A percentile compares a stretch with the other conserved stretches of the same genome.
Evolutionary conservation across 371 early-diverging fungal genomes (phyloP).

Genomic region (Mortierella sp.): DNA sequence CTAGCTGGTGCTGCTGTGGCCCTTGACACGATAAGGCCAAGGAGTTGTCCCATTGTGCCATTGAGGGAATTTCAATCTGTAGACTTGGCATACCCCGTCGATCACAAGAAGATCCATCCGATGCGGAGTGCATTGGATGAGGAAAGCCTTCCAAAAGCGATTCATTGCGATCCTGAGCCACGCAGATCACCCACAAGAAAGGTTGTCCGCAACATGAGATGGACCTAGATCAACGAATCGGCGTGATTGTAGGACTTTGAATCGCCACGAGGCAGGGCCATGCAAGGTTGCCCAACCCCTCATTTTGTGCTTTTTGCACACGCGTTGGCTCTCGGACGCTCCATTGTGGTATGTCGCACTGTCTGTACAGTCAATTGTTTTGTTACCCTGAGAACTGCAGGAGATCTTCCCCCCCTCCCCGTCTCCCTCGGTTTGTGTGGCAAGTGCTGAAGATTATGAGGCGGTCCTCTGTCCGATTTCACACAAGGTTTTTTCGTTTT

Average conservation of each 20-base stretch:
- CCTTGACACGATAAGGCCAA: too few relatives aligned
- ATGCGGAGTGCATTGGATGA: too few relatives aligned
- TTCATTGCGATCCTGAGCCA: too few relatives aligned
- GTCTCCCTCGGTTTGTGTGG: neutral
- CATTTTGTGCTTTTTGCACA: neutral
- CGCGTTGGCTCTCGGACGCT: neutral
- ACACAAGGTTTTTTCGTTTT: conserved; percentile 31
- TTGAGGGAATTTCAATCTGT: too few relatives aligned
- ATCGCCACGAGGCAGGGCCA: conserved; percentile 19
- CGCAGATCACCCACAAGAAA: too few relatives aligned
- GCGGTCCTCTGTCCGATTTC: conserved; percentile 39
- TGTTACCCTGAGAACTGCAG: conserved; percentile 4
- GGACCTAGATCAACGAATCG: neutral
- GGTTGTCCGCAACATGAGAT: too few relatives aligned
- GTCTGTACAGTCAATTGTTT: conserved; percentile 1
- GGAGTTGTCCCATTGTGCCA: too few relatives aligned
- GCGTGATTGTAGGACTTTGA: neutral
- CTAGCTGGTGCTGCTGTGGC: too few relatives aligned
- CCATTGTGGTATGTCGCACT: neutral
- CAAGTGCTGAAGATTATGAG: neutral
- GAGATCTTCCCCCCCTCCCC: too few relatives aligned
- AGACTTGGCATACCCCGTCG: too few relatives aligned
- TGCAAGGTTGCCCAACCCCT: conserved; percentile 4
- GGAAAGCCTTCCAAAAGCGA: too few relatives aligned
- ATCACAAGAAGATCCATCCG: too few relatives aligned